phyloP scores from a whole-genome alignment of 225 moss, liverwort and hornwort genomes.

The Thuidium tamariscinum region DNA sequence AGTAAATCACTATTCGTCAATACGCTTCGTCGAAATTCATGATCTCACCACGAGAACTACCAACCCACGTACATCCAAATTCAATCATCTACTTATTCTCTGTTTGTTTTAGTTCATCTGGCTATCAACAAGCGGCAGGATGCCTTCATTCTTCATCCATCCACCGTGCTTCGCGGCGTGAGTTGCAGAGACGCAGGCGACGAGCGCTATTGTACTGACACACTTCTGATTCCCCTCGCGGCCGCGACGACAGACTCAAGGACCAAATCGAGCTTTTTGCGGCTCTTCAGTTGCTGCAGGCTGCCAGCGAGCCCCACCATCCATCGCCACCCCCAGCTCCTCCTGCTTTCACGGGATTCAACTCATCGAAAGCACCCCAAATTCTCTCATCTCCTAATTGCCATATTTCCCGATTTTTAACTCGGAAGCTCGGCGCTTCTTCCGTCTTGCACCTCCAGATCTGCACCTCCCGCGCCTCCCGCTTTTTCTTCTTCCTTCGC shows the following conservation, averaged over 20 bases:
- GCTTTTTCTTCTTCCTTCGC: background rate
- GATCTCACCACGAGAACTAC: background rate
- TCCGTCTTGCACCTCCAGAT: background rate
- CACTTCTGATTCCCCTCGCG: background rate
- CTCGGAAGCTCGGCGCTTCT: slow-evolving; percentile 1
- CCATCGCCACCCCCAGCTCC: background rate
- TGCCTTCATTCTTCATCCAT: background rate
- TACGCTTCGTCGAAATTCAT: background rate
- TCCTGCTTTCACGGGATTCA: background rate
- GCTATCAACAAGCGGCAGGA: background rate
- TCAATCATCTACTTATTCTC: background rate
- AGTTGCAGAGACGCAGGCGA: background rate
- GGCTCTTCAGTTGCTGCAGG: background rate
- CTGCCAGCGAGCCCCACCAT: background rate
- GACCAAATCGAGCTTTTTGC: background rate
- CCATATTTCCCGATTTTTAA: background rate
- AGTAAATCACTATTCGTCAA: background rate
- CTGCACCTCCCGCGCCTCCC: background rate
- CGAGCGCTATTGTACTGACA: background rate
- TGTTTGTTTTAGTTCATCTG: too few relatives aligned
- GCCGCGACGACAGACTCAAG: background rate
- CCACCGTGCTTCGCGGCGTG: background rate
- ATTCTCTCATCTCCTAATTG: background rate
- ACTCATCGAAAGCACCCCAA: background rate
- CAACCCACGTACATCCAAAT: background rate